These are phyloP conservation scores for Cutaneotrichosporon sp. DNA, from an alignment of 1,284 basidiomycete genomes.

Conservation along the genomic window DNA sequence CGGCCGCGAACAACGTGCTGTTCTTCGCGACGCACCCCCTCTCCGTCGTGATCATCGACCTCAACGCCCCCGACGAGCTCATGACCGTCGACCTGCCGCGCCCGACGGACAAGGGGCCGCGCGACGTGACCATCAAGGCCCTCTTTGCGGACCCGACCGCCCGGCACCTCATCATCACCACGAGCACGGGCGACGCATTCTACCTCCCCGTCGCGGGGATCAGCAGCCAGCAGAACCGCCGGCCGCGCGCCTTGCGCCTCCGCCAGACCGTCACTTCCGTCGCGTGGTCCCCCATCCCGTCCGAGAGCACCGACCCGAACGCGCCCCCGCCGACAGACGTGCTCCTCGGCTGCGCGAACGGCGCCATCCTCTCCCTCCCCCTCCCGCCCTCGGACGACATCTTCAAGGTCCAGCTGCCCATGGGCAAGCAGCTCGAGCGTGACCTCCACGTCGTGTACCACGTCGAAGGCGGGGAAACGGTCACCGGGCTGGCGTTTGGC, in stretches of 20 bases:
- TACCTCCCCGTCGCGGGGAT: conserved; percentile 65
- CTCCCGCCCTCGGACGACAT: conserved; percentile 79
- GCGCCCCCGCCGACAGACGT: conserved; percentile 45
- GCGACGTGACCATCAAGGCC: conserved; percentile 61
- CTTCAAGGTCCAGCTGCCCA: conserved; percentile 65
- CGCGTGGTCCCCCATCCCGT: conserved; percentile 78
- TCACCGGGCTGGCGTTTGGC: conserved; percentile 81
- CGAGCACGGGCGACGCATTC: conserved; percentile 88
- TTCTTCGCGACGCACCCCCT: conserved; percentile 80
- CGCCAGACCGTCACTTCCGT: conserved; percentile 87
- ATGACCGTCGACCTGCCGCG: conserved; percentile 69
- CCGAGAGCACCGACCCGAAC: conserved; percentile 11
- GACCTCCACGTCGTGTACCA: conserved; percentile 78
- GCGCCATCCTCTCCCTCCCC: conserved; percentile 75
- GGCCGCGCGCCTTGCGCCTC: conserved; percentile 75
- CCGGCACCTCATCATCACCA: conserved; percentile 82
- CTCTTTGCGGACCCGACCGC: conserved; percentile 91
- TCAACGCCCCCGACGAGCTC: conserved; percentile 77
- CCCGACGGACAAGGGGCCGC: conserved; percentile 52
- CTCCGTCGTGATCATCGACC: conserved; percentile 76
- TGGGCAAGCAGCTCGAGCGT: conserved; percentile 54
- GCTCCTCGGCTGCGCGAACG: conserved; percentile 82
- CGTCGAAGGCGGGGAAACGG: conserved; percentile 72
- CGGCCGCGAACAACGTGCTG: conserved; percentile 80
- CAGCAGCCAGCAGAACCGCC: conserved; percentile 58